A percentile compares a stretch with the other conserved stretches of the same genome.
phyloP scores from a whole-genome alignment of 2,329 filamentous ascomycete genomes.

The Stachybotrys echinatus region DNA sequence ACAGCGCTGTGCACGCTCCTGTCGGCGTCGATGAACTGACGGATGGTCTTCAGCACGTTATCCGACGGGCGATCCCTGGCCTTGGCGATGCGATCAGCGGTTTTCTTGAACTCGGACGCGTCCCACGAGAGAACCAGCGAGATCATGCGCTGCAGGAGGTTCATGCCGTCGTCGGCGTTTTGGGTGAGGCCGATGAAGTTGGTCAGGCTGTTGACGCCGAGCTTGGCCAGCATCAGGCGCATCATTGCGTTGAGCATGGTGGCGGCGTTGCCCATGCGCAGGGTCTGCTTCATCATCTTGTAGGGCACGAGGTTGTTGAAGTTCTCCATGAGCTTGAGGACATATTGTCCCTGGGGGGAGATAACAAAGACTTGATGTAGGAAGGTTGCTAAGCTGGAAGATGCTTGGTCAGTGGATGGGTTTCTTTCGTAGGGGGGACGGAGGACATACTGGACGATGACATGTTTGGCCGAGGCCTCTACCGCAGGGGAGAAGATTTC shows the following conservation, averaged over 20 bases:
- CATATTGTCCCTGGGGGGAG: slow-evolving; percentile 69
- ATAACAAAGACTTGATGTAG: slow-evolving; percentile 68
- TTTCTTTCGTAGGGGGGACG: neutral
- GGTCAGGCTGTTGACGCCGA: slow-evolving; percentile 67
- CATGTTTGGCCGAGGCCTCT: slow-evolving; percentile 58
- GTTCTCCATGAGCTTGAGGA: slow-evolving; percentile 66
- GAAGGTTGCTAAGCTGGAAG: slow-evolving; percentile 60
- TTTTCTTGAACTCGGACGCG: slow-evolving; percentile 61
- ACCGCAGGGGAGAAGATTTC: slow-evolving; percentile 58
- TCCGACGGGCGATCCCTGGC: slow-evolving; percentile 51
- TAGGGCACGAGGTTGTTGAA: slow-evolving; percentile 69
- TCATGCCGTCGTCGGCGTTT: slow-evolving; percentile 73
- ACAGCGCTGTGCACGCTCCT: slow-evolving; percentile 53
- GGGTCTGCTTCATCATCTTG: slow-evolving; percentile 63
- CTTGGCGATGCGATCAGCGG: slow-evolving; percentile 59
- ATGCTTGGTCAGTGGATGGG: slow-evolving; percentile 10
- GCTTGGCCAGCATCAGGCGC: slow-evolving; percentile 68
- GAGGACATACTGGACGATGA: slow-evolving; percentile 60
- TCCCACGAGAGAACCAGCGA: slow-evolving; percentile 71
- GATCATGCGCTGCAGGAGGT: slow-evolving; percentile 71
- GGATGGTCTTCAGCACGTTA: slow-evolving; percentile 56
- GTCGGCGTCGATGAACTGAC: slow-evolving; percentile 47
- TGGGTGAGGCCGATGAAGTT: slow-evolving; percentile 75
- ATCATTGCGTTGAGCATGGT: slow-evolving; percentile 77
- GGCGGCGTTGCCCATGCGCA: slow-evolving; percentile 72